Evolutionary conservation across 495 filamentous ascomycete species (phyloP).

Genomic region (Peziza echinospora): DNA sequence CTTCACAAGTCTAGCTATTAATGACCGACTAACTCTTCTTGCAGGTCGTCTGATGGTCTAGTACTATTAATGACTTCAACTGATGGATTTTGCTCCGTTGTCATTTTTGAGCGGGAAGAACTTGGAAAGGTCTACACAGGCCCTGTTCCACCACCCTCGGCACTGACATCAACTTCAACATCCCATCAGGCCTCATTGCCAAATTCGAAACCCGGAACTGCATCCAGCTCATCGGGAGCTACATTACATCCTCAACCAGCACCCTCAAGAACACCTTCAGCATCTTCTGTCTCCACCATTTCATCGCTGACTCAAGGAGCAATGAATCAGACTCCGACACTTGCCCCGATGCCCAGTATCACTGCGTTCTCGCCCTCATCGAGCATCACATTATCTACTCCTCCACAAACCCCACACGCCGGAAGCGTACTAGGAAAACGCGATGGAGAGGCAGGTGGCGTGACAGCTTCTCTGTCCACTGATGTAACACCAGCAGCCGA

Average conservation of each 20-base stretch:
- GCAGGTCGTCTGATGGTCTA: constrained; percentile 79
- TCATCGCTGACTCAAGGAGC: constrained; percentile 23
- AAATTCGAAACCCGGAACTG: constrained; percentile 25
- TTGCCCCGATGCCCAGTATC: constrained; percentile 51
- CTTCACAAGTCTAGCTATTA: too few relatives aligned
- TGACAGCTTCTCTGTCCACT: not conserved
- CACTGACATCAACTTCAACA: constrained; percentile 9
- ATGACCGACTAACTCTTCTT: constrained; percentile 15
- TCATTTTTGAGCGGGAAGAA: constrained; percentile 68
- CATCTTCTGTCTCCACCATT: constrained; percentile 57
- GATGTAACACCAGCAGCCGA: constrained; percentile 5
- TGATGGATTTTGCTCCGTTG: constrained; percentile 86
- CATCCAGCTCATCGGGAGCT: constrained; percentile 33
- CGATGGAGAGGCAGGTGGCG: constrained; percentile 25
- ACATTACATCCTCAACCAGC: constrained; percentile 34
- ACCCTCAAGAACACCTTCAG: constrained; percentile 63
- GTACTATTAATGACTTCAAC: constrained; percentile 91
- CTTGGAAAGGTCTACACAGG: constrained; percentile 30
- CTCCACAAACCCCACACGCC: constrained; percentile 54
- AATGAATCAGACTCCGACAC: constrained; percentile 41
- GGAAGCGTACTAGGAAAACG: constrained; percentile 37
- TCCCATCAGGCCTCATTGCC: constrained; percentile 44
- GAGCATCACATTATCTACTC: constrained; percentile 45
- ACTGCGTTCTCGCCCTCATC: constrained; percentile 11
- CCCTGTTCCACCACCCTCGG: not conserved